phyloP scores from a whole-genome alignment of 2,329 filamentous ascomycete species.

The Paecilomyces sp. region DNA sequence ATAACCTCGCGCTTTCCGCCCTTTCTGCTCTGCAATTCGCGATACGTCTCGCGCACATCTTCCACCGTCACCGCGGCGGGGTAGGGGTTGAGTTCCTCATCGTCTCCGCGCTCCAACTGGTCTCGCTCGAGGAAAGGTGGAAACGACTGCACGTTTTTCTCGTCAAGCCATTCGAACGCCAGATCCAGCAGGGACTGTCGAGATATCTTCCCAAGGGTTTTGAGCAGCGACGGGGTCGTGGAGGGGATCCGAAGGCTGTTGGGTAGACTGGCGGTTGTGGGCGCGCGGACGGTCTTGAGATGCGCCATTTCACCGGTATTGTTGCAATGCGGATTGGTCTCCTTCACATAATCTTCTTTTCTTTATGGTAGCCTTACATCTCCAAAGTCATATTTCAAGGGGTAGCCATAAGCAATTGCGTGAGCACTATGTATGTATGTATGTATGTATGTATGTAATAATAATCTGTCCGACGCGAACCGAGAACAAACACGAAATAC shows the following conservation, averaged over 20 bases:
- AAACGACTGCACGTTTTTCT: conserved; percentile 54
- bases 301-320: conserved; percentile 22
- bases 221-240: conserved; percentile 56
- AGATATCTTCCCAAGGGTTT: conserved; percentile 62
- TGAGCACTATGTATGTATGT: neutral
- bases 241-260: conserved; percentile 62
- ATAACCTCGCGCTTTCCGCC: conserved; percentile 48
- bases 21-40: conserved; percentile 49
- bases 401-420: neutral
- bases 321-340: neutral
- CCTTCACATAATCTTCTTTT: neutral
- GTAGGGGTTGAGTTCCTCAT: conserved; percentile 60
- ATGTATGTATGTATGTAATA: neutral
- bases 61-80: conserved; percentile 58
- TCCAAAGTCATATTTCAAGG: neutral
- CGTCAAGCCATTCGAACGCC: conserved; percentile 69
- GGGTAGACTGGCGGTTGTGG: conserved; percentile 65
- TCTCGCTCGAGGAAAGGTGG: conserved; percentile 51
- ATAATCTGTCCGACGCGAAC: neutral
- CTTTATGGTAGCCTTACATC: neutral
- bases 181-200: conserved; percentile 65
- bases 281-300: conserved; percentile 41
- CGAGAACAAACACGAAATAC: neutral
- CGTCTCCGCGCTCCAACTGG: conserved; percentile 45
- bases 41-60: conserved; percentile 60